These are phyloP conservation scores for Diaporthe batatas DNA, from an alignment of 2,329 filamentous ascomycete species.

Conservation along the genomic window DNA sequence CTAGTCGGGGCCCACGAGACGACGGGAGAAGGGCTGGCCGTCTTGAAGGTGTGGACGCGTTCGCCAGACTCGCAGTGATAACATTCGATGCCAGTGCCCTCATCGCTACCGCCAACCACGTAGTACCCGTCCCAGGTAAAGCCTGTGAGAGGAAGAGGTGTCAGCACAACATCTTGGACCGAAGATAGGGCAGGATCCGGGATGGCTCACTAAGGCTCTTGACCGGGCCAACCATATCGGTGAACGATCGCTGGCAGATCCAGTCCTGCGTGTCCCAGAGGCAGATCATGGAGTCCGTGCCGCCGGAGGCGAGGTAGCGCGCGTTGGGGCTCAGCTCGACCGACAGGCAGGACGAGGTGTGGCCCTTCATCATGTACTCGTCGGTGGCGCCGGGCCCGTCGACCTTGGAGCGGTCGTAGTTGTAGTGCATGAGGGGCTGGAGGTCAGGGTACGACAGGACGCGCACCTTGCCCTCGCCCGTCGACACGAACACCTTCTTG, in stretches of 20 bases:
- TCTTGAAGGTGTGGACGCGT: constrained; percentile 78
- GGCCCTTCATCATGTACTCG: constrained; percentile 76
- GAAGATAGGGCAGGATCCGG: not conserved
- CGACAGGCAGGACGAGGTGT: constrained; percentile 79
- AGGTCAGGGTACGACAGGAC: constrained; percentile 77
- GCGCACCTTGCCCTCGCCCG: constrained; percentile 77
- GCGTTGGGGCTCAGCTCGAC: constrained; percentile 79
- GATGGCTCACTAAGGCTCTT: constrained; percentile 72
- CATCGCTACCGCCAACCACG: constrained; percentile 80
- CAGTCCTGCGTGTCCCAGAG: constrained; percentile 85
- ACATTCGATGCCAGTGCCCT: constrained; percentile 76
- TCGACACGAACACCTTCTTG: constrained; percentile 77
- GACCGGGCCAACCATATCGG: constrained; percentile 77
- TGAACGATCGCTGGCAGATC: constrained; percentile 80
- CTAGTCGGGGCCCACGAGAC: constrained; percentile 83
- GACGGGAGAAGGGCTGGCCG: constrained; percentile 72
- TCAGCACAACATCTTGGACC: constrained; percentile 43
- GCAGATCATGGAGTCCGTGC: constrained; percentile 80
- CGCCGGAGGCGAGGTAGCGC: constrained; percentile 79
- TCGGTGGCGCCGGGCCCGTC: constrained; percentile 49
- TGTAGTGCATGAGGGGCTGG: constrained; percentile 66
- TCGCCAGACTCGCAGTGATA: constrained; percentile 82
- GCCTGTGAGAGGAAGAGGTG: constrained; percentile 56
- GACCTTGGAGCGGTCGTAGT: constrained; percentile 54
- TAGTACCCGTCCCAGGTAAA: constrained; percentile 86